These are phyloP conservation scores for Liriodendron chinense DNA, from an alignment of 164 flowering plant species.

Conservation along the genomic window DNA sequence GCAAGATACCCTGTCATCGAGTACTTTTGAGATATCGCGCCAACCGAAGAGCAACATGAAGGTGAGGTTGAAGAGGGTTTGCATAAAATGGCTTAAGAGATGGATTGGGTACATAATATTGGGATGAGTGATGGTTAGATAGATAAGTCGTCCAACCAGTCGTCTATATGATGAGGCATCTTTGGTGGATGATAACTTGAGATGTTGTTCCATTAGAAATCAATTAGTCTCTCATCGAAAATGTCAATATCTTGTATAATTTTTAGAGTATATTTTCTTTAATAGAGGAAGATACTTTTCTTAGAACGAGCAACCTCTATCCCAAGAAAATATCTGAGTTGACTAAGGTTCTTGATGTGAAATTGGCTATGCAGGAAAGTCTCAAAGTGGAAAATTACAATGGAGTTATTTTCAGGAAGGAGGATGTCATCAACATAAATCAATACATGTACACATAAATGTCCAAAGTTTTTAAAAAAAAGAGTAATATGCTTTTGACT, in stretches of 20 bases:
- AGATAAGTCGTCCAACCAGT: not conserved
- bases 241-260: not conserved
- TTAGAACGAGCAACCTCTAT: not conserved
- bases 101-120: not conserved
- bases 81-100: too few relatives aligned
- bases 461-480: not conserved
- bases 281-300: not conserved
- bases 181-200: not conserved
- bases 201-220: not conserved
- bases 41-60: too few relatives aligned
- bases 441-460: not conserved
- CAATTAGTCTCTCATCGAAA: not conserved
- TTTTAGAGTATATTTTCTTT: not conserved
- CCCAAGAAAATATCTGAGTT: not conserved
- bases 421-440: not conserved
- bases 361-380: not conserved
- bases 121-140: not conserved
- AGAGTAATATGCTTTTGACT: not conserved
- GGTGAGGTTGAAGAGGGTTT: too few relatives aligned
- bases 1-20: too few relatives aligned
- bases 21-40: too few relatives aligned
- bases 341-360: not conserved
- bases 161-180: not conserved
- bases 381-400: not conserved
- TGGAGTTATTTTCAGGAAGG: not conserved